Conservation (phyloP, 2,329 filamentous ascomycete species). For the Phyllachora maydis region DNA sequence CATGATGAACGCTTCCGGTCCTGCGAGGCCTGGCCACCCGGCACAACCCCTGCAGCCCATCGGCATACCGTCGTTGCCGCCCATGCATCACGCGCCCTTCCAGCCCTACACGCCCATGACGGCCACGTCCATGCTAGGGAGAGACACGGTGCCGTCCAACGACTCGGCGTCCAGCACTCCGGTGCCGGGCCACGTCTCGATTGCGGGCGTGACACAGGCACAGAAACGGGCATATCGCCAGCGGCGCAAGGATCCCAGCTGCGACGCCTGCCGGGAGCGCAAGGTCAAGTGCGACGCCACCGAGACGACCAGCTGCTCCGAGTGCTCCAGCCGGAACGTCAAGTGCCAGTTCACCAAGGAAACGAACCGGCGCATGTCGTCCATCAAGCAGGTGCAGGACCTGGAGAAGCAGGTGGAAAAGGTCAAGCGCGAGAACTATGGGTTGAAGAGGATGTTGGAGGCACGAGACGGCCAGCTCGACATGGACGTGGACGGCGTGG, state of each 20-base stretch:
- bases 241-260: constrained; percentile 87
- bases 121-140: constrained; percentile 26
- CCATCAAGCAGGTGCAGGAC: constrained; percentile 97
- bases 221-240: constrained; percentile 93
- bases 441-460: constrained; percentile 44
- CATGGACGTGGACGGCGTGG: constrained; percentile 18
- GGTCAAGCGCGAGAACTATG: constrained; percentile 60
- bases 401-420: constrained; percentile 77
- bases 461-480: constrained; percentile 28
- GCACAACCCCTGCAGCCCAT: constrained; percentile 28
- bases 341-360: constrained; percentile 99
- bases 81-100: constrained; percentile 15
- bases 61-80: constrained; percentile 27
- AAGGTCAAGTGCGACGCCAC: constrained; percentile 89
- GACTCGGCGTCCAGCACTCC: constrained; percentile 36
- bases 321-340: constrained; percentile 89
- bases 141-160: constrained; percentile 37
- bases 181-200: constrained; percentile 14
- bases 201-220: not conserved
- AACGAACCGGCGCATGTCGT: constrained; percentile 95
- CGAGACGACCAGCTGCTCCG: constrained; percentile 87
- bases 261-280: constrained; percentile 82
- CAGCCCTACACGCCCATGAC: constrained; percentile 31
- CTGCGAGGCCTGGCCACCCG: constrained; percentile 20
- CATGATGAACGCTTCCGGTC: constrained; percentile 18